A percentile compares a stretch with the other conserved stretches of the same genome.
These are phyloP conservation scores for Musa balbisiana DNA, from an alignment of 202 grass and related monocot genomes.

Conservation along the genomic window DNA sequence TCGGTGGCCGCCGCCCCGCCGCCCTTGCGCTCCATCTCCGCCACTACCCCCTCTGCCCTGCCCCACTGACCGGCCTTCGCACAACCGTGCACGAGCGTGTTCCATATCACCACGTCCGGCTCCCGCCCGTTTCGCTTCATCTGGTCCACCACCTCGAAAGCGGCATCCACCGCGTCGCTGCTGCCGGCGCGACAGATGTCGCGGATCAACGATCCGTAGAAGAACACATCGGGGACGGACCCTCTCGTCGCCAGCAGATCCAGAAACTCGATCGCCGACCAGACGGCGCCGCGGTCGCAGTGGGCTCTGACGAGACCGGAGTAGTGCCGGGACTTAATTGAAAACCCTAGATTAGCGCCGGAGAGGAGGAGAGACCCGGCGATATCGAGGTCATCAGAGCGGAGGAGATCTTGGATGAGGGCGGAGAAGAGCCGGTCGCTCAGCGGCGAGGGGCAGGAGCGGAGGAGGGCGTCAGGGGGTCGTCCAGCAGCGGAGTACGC, in stretches of 20 bases:
- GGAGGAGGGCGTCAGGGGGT: constrained; percentile 16
- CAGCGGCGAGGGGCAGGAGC: constrained; percentile 33
- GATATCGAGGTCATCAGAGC: constrained; percentile 27
- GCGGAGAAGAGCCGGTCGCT: constrained; percentile 18
- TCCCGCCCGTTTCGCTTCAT: background rate
- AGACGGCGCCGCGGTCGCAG: background rate
- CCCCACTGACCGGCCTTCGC: constrained; percentile 27
- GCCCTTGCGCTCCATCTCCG: constrained; percentile 33
- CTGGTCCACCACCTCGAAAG: constrained; percentile 21
- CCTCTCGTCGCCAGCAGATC: background rate
- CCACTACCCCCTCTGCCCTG: constrained; percentile 38
- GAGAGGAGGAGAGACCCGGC: constrained; percentile 29
- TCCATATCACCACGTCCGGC: constrained; percentile 54
- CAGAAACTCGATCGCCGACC: constrained; percentile 2
- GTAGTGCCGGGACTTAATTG: background rate
- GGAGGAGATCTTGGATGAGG: constrained; percentile 35
- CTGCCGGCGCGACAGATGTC: background rate
- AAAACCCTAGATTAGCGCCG: constrained; percentile 35
- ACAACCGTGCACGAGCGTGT: constrained; percentile 47
- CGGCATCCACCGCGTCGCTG: constrained; percentile 19
- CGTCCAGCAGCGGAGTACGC: constrained; percentile 15
- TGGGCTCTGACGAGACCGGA: background rate
- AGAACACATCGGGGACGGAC: background rate
- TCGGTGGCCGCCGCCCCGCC: constrained; percentile 23
- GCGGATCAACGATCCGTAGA: constrained; percentile 12